Evolutionary conservation across 352 stramenopile species (phyloP).

Genomic region (Globisporangium abappressorium): DNA sequence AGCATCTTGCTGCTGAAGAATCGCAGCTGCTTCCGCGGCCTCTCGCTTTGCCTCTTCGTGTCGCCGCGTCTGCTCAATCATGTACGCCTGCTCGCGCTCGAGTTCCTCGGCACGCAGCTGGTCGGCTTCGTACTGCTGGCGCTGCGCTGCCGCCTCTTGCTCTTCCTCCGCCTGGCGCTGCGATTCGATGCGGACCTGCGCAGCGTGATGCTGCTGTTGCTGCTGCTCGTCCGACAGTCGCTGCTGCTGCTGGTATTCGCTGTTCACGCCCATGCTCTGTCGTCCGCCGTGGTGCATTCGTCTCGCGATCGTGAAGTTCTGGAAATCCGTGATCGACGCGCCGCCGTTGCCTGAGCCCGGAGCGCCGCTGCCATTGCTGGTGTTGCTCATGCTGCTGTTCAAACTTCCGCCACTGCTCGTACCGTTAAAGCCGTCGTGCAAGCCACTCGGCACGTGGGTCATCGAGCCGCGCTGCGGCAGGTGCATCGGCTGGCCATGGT

Average conservation of each 20-base stretch:
- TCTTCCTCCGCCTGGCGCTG: constrained; percentile 22
- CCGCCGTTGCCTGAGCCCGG: constrained; percentile 4
- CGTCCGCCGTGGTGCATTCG: constrained; percentile 32
- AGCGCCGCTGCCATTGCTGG: neutral
- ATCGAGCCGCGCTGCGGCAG: constrained; percentile 20
- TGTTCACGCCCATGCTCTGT: constrained; percentile 32
- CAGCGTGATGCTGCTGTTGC: constrained; percentile 18
- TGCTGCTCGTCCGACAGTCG: constrained; percentile 27
- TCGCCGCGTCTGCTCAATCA: constrained; percentile 16
- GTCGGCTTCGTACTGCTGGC: constrained; percentile 3
- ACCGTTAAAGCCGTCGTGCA: neutral
- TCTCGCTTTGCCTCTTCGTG: constrained; percentile 24
- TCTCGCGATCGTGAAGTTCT: constrained; percentile 70
- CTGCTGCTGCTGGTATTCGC: constrained; percentile 26
- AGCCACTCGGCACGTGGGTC: constrained; percentile 12
- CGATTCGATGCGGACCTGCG: constrained; percentile 26
- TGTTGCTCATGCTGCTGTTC: neutral
- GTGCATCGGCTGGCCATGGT: constrained; percentile 33
- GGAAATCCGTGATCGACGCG: constrained; percentile 64
- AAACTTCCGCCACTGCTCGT: neutral
- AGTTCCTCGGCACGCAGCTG: constrained; percentile 14
- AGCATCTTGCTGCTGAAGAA: constrained; percentile 3
- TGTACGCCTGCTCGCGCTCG: constrained; percentile 17
- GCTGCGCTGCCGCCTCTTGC: constrained; percentile 14
- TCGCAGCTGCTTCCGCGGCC: constrained; percentile 11